phyloP scores from a whole-genome alignment of 495 filamentous ascomycete species.

The Neurospora sp. region DNA sequence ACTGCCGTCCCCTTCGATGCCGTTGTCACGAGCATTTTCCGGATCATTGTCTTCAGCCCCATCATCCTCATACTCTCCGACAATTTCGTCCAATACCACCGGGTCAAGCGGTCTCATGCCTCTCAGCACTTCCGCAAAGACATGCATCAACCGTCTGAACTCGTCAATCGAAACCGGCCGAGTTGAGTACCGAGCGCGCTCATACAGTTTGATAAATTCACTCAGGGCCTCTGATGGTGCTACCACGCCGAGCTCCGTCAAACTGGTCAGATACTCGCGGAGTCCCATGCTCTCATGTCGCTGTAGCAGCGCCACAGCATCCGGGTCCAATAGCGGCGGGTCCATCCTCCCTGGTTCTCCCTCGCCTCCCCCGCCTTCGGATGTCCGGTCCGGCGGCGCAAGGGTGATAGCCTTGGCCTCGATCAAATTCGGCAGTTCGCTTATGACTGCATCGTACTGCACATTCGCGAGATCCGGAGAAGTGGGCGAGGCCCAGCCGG shows the following conservation, averaged over 20 bases:
- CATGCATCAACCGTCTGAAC: conserved; percentile 74
- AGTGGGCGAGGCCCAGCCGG: conserved; percentile 78
- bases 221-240: conserved; percentile 42
- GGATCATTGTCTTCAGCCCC: conserved; percentile 27
- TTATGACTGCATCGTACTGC: conserved; percentile 70
- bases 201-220: conserved; percentile 67
- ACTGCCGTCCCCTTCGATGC: conserved; percentile 39
- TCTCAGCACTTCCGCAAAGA: conserved; percentile 74
- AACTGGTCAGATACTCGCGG: conserved; percentile 64
- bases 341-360: not conserved
- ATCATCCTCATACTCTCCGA: conserved; percentile 2
- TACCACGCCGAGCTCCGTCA: conserved; percentile 58
- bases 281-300: conserved; percentile 65
- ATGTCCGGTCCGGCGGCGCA: conserved; percentile 52
- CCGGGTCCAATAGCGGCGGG: conserved; percentile 38
- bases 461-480: conserved; percentile 66
- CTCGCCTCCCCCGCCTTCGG: conserved; percentile 15
- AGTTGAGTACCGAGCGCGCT: conserved; percentile 70
- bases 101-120: conserved; percentile 58
- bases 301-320: conserved; percentile 59
- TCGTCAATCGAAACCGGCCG: conserved; percentile 45
- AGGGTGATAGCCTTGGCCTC: conserved; percentile 85
- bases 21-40: conserved; percentile 14
- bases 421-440: conserved; percentile 81
- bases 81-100: conserved; percentile 25